Evolutionary conservation across 2,329 filamentous ascomycete species (phyloP), one percentile per base, ranked within the genome.

Genomic region (Emmonsiellopsis sp.): DNA sequence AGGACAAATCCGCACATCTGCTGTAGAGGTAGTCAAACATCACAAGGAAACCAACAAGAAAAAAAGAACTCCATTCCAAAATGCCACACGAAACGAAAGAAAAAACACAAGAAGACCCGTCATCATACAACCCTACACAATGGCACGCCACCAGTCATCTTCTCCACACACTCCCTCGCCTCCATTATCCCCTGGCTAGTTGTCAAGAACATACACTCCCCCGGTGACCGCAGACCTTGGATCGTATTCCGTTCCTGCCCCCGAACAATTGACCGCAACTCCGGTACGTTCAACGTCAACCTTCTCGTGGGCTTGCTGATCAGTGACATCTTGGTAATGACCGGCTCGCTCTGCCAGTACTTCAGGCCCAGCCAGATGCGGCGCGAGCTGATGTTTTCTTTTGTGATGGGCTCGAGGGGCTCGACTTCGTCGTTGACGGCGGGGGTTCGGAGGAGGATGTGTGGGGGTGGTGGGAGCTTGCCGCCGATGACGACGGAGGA

Each of bases 311-410:
- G 86, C 70, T 85, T 92, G 64, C 81, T 86, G 56, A 95, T 76
- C 65, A 86, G 69, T 48, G 71, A 69, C 63, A 92, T 78, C 59
- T 81, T 78, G 57, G 76, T 77, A 60, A 96, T 73, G 20, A 95
- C 89, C 5, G 91, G 89, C 69, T 84, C 78, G 65, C 86, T 86
- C 61, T 90, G 83, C 81, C 82, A 88, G 79, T 95, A 95, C 75
- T 95, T 95, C 64, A 95, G 75, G 1, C 89, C 89, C 10, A 96
- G 72, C 91, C 91, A 96, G 60, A 96, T 74, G 56, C 91, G 79
- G 66, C 88, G 79, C 40, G 76, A 79, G 4, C 89, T 80, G 38
- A 89, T 81, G 71, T 94, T 95, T 62, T 75, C 76, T 57, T 77
- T 75, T 47, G 85, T 89, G 54, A 88, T 77, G 11, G 75, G 76